Evolutionary conservation across 2,329 filamentous ascomycete species (phyloP).

Genomic region (Mycosphaerelloides madeirae): DNA sequence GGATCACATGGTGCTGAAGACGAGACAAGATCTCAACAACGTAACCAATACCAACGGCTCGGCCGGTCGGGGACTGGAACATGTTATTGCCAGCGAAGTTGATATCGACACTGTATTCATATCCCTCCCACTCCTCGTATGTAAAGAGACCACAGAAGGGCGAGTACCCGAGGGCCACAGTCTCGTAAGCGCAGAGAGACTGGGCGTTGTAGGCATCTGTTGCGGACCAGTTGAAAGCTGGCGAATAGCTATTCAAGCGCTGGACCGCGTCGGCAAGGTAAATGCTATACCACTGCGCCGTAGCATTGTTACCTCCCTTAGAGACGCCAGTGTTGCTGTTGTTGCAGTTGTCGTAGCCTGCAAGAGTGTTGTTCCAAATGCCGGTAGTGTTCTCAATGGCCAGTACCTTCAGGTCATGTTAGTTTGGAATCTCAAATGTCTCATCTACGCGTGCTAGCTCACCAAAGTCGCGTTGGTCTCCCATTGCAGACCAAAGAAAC

Average conservation of each 20-base stretch:
- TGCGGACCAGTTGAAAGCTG: conserved; percentile 54
- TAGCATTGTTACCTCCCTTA: conserved; percentile 50
- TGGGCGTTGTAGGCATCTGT: conserved; percentile 64
- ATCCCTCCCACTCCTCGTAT: conserved; percentile 65
- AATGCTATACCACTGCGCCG: conserved; percentile 54
- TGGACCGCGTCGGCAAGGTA: conserved; percentile 63
- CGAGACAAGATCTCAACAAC: conserved; percentile 69
- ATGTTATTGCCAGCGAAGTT: conserved; percentile 55
- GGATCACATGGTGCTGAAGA: conserved; percentile 56
- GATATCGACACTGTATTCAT: conserved; percentile 67
- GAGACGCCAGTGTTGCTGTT: conserved; percentile 52
- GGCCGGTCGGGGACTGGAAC: conserved; percentile 61
- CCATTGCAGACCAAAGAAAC: conserved; percentile 75
- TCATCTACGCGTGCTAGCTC: background rate
- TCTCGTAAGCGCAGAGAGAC: conserved; percentile 72
- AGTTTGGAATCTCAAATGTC: conserved; percentile 22
- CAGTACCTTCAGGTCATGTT: conserved; percentile 67
- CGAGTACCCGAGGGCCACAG: conserved; percentile 69
- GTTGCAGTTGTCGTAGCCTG: conserved; percentile 62
- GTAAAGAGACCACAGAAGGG: conserved; percentile 71
- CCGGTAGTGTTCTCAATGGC: conserved; percentile 56
- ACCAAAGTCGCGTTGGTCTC: conserved; percentile 39
- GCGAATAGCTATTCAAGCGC: conserved; percentile 48
- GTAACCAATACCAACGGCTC: conserved; percentile 69
- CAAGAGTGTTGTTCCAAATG: conserved; percentile 61